Evolutionary conservation across 73 alveolate species (phyloP).

Genomic region (Effrenium voratum): DNA sequence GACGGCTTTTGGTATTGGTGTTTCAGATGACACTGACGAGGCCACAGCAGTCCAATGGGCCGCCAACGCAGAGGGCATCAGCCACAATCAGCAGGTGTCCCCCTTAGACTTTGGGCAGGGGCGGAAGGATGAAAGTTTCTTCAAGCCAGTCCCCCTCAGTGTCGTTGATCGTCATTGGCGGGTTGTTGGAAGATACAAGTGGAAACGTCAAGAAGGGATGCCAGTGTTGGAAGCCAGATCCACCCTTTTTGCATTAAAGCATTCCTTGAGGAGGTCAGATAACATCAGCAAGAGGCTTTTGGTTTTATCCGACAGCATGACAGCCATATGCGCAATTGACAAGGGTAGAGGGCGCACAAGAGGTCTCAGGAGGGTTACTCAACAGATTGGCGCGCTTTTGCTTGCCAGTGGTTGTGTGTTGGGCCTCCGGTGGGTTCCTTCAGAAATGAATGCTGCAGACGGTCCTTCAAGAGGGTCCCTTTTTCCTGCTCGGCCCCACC

Average conservation of each 20-base stretch:
- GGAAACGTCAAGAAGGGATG: not conserved
- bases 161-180: not conserved
- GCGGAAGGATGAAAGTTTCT: not conserved
- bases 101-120: not conserved
- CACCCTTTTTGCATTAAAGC: not conserved
- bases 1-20: not conserved
- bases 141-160: not conserved
- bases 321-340: not conserved
- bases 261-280: not conserved
- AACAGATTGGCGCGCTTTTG: not conserved
- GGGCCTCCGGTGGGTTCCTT: not conserved
- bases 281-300: not conserved
- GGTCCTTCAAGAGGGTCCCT: too few species aligned
- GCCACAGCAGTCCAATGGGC: not conserved
- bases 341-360: not conserved
- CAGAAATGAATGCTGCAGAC: too few species aligned
- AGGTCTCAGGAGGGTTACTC: too few species aligned
- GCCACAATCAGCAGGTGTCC: not conserved
- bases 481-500: not conserved
- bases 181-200: not conserved
- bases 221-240: not conserved
- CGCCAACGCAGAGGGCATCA: not conserved
- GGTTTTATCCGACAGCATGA: not conserved
- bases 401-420: not conserved
- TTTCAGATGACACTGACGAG: not conserved